Conservation (phyloP, 768 basidiomycete species). For the Daedaleopsis nitida region DNA sequence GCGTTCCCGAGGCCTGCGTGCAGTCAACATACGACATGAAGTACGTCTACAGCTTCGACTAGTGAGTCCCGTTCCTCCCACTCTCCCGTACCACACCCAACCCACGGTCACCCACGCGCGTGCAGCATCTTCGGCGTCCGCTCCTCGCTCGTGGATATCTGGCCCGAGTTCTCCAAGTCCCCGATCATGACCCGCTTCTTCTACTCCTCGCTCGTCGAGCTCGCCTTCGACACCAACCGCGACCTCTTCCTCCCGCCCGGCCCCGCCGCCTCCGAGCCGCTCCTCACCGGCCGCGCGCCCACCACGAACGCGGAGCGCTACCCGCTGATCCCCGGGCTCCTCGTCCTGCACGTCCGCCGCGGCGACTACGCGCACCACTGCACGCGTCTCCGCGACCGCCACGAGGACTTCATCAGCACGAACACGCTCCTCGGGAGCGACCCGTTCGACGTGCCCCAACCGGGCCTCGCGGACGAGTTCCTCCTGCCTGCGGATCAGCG, state of each 20-base stretch:
- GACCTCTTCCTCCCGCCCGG: conserved; percentile 14
- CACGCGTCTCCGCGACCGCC: conserved; percentile 34
- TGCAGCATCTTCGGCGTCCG: conserved; percentile 25
- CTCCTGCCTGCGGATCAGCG: neutral
- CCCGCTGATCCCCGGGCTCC: conserved; percentile 38
- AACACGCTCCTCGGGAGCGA: conserved; percentile 46
- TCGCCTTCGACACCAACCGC: conserved; percentile 35
- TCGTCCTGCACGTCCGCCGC: conserved; percentile 53
- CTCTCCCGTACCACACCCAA: neutral
- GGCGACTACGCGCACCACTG: conserved; percentile 53
- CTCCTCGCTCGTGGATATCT: conserved; percentile 32
- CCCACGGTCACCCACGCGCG: no score
- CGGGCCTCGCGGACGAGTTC: conserved; percentile 15
- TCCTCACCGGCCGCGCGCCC: neutral
- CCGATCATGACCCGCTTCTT: conserved; percentile 52
- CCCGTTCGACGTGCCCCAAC: conserved; percentile 35
- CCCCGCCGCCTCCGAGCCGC: neutral
- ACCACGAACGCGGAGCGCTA: conserved; percentile 13
- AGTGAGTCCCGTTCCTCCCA: neutral
- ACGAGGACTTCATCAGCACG: conserved; percentile 42
- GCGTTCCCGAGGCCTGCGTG: conserved; percentile 37
- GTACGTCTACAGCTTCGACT: conserved; percentile 2
- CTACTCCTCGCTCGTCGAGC: conserved; percentile 55
- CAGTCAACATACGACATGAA: conserved; percentile 22
- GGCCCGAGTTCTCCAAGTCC: conserved; percentile 45